Conservation (phyloP, 768 basidiomycete species). For the Gloeophyllum trabeum region DNA sequence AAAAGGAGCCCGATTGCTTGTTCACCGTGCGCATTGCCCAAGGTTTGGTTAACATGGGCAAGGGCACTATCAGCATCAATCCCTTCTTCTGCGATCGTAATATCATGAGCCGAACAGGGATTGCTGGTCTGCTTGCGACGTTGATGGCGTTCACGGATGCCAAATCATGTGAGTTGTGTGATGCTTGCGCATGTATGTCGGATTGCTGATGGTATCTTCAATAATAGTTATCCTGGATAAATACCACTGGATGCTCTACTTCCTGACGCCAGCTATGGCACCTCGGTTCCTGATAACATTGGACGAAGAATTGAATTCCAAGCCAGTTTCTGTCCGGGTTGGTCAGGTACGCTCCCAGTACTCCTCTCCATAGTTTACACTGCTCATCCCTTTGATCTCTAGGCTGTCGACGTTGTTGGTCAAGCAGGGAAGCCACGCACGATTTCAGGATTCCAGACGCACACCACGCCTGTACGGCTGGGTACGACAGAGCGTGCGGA, state of each 20-base stretch:
- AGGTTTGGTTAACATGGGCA: constrained; percentile 98
- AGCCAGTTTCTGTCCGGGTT: constrained; percentile 89
- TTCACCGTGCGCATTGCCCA: constrained; percentile 95
- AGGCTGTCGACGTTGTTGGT: constrained; percentile 96
- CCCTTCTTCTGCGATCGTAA: constrained; percentile 92
- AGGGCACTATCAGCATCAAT: constrained; percentile 93
- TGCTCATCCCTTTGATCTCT: constrained; percentile 6
- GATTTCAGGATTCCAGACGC: constrained; percentile 97
- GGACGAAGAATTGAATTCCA: constrained; percentile 78
- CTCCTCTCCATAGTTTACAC: constrained; percentile 1
- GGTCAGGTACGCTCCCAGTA: constrained; percentile 52
- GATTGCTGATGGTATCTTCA: constrained; percentile 1
- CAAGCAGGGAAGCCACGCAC: constrained; percentile 96
- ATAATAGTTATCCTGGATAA: constrained; percentile 85
- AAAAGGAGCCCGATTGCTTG: constrained; percentile 92
- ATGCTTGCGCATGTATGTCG: background rate
- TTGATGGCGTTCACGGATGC: constrained; percentile 90
- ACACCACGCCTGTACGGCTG: constrained; percentile 90
- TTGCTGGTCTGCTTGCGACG: constrained; percentile 83
- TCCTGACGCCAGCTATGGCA: constrained; percentile 93
- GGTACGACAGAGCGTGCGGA: constrained; percentile 93
- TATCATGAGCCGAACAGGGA: constrained; percentile 80
- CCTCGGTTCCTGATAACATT: constrained; percentile 97
- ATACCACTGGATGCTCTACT: constrained; percentile 98
- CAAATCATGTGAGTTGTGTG: constrained; percentile 66